These are phyloP conservation scores for Dothideomycetes sp. DNA, from an alignment of 2,329 filamentous ascomycete genomes.

Conservation along the genomic window DNA sequence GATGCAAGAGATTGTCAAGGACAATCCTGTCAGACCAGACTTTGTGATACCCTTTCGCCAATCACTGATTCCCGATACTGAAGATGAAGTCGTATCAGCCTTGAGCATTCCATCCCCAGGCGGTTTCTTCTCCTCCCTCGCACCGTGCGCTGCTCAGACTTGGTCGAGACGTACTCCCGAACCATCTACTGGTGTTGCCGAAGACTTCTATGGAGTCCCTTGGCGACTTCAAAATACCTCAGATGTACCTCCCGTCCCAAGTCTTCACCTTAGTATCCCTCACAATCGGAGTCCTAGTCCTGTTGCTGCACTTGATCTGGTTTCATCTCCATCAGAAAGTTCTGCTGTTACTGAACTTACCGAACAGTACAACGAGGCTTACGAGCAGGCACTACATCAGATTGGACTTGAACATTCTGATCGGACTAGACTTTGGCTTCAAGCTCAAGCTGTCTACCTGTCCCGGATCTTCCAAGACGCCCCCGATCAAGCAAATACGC, in stretches of 20 bases:
- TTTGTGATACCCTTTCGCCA: slow-evolving; percentile 5
- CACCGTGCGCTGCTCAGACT: slow-evolving; percentile 62
- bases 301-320: slow-evolving; percentile 51
- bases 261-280: slow-evolving; percentile 46
- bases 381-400: slow-evolving; percentile 61
- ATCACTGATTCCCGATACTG: slow-evolving; percentile 13
- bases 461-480: slow-evolving; percentile 15
- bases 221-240: slow-evolving; percentile 39
- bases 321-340: slow-evolving; percentile 26
- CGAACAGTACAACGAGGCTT: slow-evolving; percentile 63
- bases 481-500: slow-evolving; percentile 19
- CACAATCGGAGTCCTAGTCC: slow-evolving; percentile 39
- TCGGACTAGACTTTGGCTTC: slow-evolving; percentile 76
- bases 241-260: slow-evolving; percentile 50
- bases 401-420: slow-evolving; percentile 65
- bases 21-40: slow-evolving; percentile 6
- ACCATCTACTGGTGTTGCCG: slow-evolving; percentile 82
- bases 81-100: slow-evolving; percentile 51
- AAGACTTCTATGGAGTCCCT: slow-evolving; percentile 79
- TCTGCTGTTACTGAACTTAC: slow-evolving; percentile 33
- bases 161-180: slow-evolving; percentile 57
- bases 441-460: slow-evolving; percentile 64
- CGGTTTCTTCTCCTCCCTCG: slow-evolving; percentile 81
- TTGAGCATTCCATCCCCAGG: slow-evolving; percentile 86
- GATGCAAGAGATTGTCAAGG: slow-evolving; percentile 49